A percentile compares a stretch with the other conserved stretches of the same genome.
Conservation (phyloP, 768 basidiomycete genomes). For the Tylopilus rubrobrunneus region DNA sequence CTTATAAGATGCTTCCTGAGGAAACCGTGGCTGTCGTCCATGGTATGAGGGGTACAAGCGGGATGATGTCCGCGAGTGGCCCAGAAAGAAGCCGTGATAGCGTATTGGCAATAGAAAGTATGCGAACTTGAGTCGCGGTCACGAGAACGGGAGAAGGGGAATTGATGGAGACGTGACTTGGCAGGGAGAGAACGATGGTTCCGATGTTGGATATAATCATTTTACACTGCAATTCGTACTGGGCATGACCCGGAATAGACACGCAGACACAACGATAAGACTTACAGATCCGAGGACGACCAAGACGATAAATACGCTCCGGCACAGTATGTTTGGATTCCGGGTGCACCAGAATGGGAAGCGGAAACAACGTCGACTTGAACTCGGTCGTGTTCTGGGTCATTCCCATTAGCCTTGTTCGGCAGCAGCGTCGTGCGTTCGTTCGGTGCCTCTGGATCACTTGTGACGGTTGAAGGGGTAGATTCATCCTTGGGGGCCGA, state of each 20-base stretch:
- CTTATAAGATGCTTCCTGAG: conserved; percentile 53
- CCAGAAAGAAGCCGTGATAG: conserved; percentile 64
- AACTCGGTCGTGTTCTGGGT: conserved; percentile 9
- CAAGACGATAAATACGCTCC: conserved; percentile 42
- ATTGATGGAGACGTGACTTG: conserved; percentile 24
- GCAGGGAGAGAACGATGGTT: conserved; percentile 66
- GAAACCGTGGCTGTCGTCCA: conserved; percentile 27
- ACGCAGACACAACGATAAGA: conserved; percentile 7
- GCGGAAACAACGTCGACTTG: conserved; percentile 23
- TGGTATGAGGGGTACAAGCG: conserved; percentile 50
- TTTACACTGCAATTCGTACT: conserved; percentile 47
- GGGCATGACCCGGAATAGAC: neutral
- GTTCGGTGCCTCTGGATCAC: conserved; percentile 20
- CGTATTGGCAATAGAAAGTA: conserved; percentile 71
- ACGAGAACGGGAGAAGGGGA: conserved; percentile 30
- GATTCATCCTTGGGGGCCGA: conserved; percentile 3
- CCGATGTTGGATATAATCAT: conserved; percentile 85
- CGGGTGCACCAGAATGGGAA: conserved; percentile 12
- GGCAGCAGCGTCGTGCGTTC: conserved; percentile 32
- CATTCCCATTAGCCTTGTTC: conserved; percentile 17
- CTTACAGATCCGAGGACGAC: conserved; percentile 68
- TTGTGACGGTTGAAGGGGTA: neutral
- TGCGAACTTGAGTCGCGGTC: conserved; percentile 62
- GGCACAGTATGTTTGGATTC: conserved; percentile 27
- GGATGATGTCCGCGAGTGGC: conserved; percentile 67